Conservation (phyloP, 1,139 yeast species). For the Zygoascus sp. region DNA sequence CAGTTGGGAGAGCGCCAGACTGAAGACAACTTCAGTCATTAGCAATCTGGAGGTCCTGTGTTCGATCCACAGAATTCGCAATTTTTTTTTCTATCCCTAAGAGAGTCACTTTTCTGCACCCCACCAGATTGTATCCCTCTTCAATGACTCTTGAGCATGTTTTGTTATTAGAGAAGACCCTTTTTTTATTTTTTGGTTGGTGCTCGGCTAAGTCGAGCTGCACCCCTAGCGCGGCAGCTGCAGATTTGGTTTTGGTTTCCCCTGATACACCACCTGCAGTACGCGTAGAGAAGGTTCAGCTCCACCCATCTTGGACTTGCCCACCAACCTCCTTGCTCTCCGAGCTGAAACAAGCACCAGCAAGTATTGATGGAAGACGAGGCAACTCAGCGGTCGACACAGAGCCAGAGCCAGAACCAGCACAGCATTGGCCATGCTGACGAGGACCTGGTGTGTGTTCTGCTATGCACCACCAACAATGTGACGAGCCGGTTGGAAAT, state of each 20-base stretch:
- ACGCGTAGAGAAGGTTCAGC: neutral
- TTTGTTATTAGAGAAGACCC: too few relatives aligned
- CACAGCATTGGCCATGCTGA: neutral
- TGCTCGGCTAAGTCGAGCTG: neutral
- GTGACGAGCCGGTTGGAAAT: slow-evolving; percentile 15
- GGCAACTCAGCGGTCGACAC: slow-evolving; percentile 21
- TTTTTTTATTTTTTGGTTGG: too few relatives aligned
- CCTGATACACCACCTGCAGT: neutral
- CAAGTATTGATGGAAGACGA: slow-evolving; percentile 17
- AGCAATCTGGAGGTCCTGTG: slow-evolving; percentile 82
- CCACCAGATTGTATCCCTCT: neutral
- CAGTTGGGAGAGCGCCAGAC: slow-evolving; percentile 90
- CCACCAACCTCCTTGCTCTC: too few relatives aligned
- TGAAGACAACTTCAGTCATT: slow-evolving; percentile 42
- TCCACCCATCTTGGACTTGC: too few relatives aligned
- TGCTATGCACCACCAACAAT: slow-evolving; percentile 16
- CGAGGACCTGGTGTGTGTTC: slow-evolving; percentile 16
- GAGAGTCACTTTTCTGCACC: neutral
- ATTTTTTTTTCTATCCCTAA: slow-evolving; percentile 23
- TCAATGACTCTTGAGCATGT: too few relatives aligned
- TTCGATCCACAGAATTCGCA: slow-evolving; percentile 92
- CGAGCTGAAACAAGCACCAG: too few relatives aligned
- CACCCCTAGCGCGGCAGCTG: too few relatives aligned
- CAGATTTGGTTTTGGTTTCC: too few relatives aligned
- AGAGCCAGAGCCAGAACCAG: slow-evolving; percentile 11